Conservation (phyloP, 2,329 filamentous ascomycete species). For the Keithomyces neogunnii region DNA sequence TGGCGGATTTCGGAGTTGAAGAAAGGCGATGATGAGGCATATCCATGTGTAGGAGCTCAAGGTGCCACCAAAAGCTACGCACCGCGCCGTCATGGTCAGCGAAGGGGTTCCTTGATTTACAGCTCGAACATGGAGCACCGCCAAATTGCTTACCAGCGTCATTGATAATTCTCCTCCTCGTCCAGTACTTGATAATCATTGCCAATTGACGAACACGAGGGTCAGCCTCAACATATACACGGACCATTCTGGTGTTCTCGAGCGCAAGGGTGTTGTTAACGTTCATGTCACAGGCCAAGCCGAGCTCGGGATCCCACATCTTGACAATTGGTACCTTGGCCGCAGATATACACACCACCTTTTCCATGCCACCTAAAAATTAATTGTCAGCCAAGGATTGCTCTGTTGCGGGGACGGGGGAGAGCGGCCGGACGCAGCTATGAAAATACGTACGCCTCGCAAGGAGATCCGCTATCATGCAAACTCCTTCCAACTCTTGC, state of each 20-base stretch:
- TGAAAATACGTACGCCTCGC: constrained; percentile 60
- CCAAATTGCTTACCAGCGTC: constrained; percentile 65
- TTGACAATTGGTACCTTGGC: constrained; percentile 98
- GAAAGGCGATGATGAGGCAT: constrained; percentile 92
- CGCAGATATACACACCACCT: constrained; percentile 86
- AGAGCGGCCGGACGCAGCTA: no score
- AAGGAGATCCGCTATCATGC: constrained; percentile 79
- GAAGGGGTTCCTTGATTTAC: neutral
- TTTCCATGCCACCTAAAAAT: constrained; percentile 82
- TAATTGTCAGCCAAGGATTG: neutral
- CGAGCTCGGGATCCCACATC: constrained; percentile 91
- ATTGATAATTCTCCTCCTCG: constrained; percentile 82
- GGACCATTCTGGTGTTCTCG: constrained; percentile 96
- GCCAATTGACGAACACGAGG: constrained; percentile 82
- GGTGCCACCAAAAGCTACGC: constrained; percentile 76
- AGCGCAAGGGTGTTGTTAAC: constrained; percentile 94
- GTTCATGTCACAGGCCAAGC: constrained; percentile 92
- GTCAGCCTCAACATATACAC: constrained; percentile 91
- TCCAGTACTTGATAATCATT: constrained; percentile 98
- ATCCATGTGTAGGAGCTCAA: constrained; percentile 99
- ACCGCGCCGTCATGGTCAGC: constrained; percentile 11
- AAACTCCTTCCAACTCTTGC: constrained; percentile 82
- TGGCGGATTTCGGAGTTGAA: constrained; percentile 78
- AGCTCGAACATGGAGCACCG: neutral
- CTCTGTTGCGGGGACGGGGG: neutral